phyloP scores from a whole-genome alignment of 1,284 basidiomycete genomes.

The Rhodotorula glutinis region DNA sequence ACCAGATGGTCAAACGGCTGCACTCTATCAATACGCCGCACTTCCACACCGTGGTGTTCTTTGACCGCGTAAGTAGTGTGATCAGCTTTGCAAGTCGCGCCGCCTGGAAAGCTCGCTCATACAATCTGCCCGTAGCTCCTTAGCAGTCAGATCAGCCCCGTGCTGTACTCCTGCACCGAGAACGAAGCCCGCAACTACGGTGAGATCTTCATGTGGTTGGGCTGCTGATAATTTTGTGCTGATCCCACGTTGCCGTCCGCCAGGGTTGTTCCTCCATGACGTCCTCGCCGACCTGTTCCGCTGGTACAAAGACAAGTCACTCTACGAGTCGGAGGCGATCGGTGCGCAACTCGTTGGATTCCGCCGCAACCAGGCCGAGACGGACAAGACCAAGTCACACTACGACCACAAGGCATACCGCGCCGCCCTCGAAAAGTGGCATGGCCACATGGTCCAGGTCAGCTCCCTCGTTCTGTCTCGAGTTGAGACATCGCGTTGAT shows the following conservation, averaged over 20 bases:
- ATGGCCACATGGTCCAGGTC: slow-evolving; percentile 31
- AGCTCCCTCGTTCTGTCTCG: too few species aligned
- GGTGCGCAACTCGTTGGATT: slow-evolving; percentile 47
- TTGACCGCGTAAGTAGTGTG: slow-evolving; percentile 65
- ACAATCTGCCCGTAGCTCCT: slow-evolving; percentile 58
- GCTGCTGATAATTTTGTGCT: too few species aligned
- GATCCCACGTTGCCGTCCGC: neutral
- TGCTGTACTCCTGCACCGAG: slow-evolving; percentile 90
- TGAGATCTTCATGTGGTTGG: slow-evolving; percentile 52
- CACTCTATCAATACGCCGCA: slow-evolving; percentile 81
- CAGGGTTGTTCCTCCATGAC: slow-evolving; percentile 57
- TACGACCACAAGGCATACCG: slow-evolving; percentile 33
- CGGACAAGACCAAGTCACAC: slow-evolving; percentile 22
- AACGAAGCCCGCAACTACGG: slow-evolving; percentile 95
- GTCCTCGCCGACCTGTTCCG: slow-evolving; percentile 69
- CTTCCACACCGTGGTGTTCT: slow-evolving; percentile 80
- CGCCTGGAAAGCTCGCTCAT: neutral
- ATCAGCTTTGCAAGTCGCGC: too few species aligned
- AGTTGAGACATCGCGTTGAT: too few species aligned
- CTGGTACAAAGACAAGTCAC: slow-evolving; percentile 68
- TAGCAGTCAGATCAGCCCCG: slow-evolving; percentile 55
- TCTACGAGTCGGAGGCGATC: slow-evolving; percentile 52
- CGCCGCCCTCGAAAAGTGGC: slow-evolving; percentile 42
- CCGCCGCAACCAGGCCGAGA: slow-evolving; percentile 3
- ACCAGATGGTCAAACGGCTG: slow-evolving; percentile 81